These are phyloP conservation scores for Sporisorium sorghi DNA, from an alignment of 1,284 basidiomycete genomes.

Conservation along the genomic window DNA sequence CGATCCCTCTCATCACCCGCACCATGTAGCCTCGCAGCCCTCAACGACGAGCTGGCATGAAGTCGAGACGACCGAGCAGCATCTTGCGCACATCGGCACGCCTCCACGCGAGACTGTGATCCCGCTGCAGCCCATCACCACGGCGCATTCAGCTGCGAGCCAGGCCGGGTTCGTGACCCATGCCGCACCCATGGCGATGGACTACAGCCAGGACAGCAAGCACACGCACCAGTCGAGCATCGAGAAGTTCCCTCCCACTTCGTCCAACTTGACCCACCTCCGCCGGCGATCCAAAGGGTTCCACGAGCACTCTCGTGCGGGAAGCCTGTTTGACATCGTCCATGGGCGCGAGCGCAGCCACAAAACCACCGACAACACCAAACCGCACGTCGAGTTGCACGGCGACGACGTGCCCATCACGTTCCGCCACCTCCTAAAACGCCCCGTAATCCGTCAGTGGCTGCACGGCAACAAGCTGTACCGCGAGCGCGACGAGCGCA, in stretches of 20 bases:
- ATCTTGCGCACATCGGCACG: constrained; percentile 3
- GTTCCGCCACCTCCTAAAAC: constrained; percentile 62
- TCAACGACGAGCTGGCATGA: constrained; percentile 24
- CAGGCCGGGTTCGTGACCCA: constrained; percentile 17
- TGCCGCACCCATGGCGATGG: constrained; percentile 24
- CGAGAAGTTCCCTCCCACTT: constrained; percentile 7
- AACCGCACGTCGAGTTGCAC: constrained; percentile 47
- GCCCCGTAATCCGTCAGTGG: constrained; percentile 68
- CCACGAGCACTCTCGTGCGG: constrained; percentile 23
- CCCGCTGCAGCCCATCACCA: constrained; percentile 16
- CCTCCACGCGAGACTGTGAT: constrained; percentile 12
- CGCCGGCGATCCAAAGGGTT: constrained; percentile 24
- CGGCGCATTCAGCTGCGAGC: constrained; percentile 3
- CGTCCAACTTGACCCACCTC: constrained; percentile 15
- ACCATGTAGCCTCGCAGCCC: constrained; percentile 6
- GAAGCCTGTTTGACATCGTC: constrained; percentile 40
- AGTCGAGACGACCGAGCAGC: constrained; percentile 38
- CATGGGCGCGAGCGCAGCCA: constrained; percentile 24
- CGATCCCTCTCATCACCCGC: not conserved
- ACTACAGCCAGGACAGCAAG: constrained; percentile 20
- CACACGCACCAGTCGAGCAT: constrained; percentile 7
- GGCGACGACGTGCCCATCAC: constrained; percentile 60
- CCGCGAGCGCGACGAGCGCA: constrained; percentile 63
- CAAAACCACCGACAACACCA: constrained; percentile 16
- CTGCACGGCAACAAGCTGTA: constrained; percentile 64